These are phyloP conservation scores for Aspergillus cejpii DNA, from an alignment of 2,329 filamentous ascomycete genomes.

Conservation along the genomic window DNA sequence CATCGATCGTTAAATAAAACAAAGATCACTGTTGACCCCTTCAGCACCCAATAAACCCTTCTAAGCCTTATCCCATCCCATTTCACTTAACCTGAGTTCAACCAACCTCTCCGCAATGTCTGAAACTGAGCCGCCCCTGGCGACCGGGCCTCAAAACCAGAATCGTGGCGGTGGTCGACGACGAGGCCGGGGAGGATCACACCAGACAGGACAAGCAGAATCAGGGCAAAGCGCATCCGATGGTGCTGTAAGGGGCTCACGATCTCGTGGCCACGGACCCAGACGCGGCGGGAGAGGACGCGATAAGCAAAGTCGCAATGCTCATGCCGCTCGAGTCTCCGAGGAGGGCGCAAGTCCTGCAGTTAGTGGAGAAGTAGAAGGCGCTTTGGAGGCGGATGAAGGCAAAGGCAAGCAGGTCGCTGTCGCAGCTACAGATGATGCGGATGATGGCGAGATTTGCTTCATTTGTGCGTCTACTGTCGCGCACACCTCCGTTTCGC, in stretches of 20 bases:
- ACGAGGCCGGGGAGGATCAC: conserved; percentile 33
- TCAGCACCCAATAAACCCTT: not conserved
- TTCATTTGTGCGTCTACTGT: conserved; percentile 95
- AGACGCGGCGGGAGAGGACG: conserved; percentile 31
- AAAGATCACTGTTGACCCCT: not conserved
- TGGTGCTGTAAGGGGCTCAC: conserved; percentile 31
- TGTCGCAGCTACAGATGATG: conserved; percentile 38
- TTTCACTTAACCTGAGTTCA: not conserved
- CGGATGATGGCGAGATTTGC: conserved; percentile 72
- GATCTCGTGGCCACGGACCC: conserved; percentile 30
- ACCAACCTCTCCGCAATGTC: conserved; percentile 22
- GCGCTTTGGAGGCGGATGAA: conserved; percentile 33
- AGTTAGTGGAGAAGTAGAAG: conserved; percentile 33
- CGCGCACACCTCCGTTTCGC: conserved; percentile 77
- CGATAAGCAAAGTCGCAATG: conserved; percentile 21
- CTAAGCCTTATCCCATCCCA: conserved; percentile 3
- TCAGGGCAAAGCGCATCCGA: conserved; percentile 21
- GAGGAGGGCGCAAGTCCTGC: conserved; percentile 11
- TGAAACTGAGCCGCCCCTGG: conserved; percentile 23
- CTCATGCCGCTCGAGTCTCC: conserved; percentile 14
- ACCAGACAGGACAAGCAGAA: conserved; percentile 25
- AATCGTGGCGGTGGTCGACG: conserved; percentile 40
- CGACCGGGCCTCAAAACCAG: conserved; percentile 31
- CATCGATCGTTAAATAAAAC: not conserved
- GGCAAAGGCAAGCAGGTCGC: conserved; percentile 25